Evolutionary conservation across 2,329 filamentous ascomycete genomes (phyloP), one percentile per base, ranked within the genome.

Genomic region (Calonectria pseudoreteaudii): DNA sequence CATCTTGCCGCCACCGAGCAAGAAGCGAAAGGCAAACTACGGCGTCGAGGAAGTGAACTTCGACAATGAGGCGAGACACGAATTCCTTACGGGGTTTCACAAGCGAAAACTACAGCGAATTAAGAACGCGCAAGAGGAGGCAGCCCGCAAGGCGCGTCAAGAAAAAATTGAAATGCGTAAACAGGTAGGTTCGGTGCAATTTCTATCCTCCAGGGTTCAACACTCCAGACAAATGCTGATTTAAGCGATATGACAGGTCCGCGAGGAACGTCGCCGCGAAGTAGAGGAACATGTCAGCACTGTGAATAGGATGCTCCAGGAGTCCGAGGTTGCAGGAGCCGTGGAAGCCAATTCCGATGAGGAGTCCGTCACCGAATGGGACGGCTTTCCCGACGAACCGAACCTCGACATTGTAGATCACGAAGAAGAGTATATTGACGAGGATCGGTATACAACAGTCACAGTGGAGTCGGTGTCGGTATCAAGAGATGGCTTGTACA

Each of bases 1-100:
- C 60, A 73, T 86, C 16, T 89, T 94, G 68, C 89, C 89, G 20
- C 89, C 91, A 1, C 88, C 88, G 16, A 87, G 86, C n/a, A 95
- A 94, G 85, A 93, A 92, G 81, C 89, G 94, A 77, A 94, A 94
- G 83, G 84, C 85, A 75, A 82, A 88, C 18, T 87, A 88, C 58
- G 86, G 88, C 49, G 88, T 94, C 74, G 94, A 96, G 81, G 95
- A 98, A 83, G 93, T 99, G 84, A 91, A 88, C 67, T 99, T 98
- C 86, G 95, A 99, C 86, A 86, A 90, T 74, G 89, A 90, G 74
- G 94, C 94, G 58, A 93, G 97, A 77, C 88, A 94, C 77, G 95
- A 98, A 81, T 99, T 94, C 83, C 89, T 99, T 72, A 98, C 95
- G 0, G 97, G 97, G 3, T 99, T 99, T 86, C 96, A 96, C 88